phyloP scores from a whole-genome alignment of 106 monocot species.

The Dioscorea zingiberensis region DNA sequence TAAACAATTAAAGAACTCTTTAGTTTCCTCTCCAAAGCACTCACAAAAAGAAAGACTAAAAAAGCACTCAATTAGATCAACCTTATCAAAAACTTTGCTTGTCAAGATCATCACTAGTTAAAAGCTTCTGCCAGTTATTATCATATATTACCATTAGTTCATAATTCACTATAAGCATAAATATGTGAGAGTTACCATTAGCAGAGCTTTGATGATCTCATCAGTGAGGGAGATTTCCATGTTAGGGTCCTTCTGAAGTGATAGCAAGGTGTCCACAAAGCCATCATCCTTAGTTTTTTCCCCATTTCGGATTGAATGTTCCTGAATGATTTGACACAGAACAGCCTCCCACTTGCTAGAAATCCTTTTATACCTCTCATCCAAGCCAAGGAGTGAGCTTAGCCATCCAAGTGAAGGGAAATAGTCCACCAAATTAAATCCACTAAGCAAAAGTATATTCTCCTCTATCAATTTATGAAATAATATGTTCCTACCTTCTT shows the following conservation, averaged over 20 bases:
- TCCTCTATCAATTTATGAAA: conserved; percentile 1
- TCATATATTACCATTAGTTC: too few relatives aligned
- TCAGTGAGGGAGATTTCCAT: neutral
- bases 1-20: too few relatives aligned
- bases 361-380: neutral
- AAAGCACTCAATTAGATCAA: too few relatives aligned
- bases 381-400: neutral
- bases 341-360: conserved; percentile 1
- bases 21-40: too few relatives aligned
- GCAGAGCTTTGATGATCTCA: conserved; percentile 1
- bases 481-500: neutral
- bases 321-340: conserved; percentile 8
- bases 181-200: conserved; percentile 4
- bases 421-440: conserved; percentile 1
- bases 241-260: conserved; percentile 7
- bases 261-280: conserved; percentile 22
- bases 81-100: too few relatives aligned
- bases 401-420: conserved; percentile 11
- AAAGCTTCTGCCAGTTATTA: too few relatives aligned
- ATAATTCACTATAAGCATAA: too few relatives aligned
- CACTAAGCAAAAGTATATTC: neutral
- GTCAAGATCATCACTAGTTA: too few relatives aligned
- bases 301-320: neutral
- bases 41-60: too few relatives aligned
- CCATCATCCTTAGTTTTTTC: neutral